Conservation (phyloP, 2,329 filamentous ascomycete species). For the Zymoseptoria passerinii region DNA sequence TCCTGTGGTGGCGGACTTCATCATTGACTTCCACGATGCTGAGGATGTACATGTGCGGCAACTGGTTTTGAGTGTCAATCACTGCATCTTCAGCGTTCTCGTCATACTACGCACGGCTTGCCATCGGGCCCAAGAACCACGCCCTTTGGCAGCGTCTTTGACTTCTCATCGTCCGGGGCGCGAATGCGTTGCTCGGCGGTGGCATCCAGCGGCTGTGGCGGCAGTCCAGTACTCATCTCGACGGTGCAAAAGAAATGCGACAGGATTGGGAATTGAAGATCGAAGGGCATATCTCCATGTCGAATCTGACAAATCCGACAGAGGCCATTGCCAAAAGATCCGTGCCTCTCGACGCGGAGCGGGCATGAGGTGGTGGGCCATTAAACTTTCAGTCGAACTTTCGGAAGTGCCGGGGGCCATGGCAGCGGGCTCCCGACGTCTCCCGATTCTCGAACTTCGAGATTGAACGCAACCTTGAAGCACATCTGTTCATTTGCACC, state of each 20-base stretch:
- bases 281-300: constrained; percentile 26
- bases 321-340: not conserved
- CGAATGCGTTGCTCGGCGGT: constrained; percentile 21
- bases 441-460: not conserved
- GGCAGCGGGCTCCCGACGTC: not conserved
- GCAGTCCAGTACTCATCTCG: constrained; percentile 30
- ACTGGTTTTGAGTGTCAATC: constrained; percentile 34
- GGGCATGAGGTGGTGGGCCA: not conserved
- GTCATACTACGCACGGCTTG: constrained; percentile 60
- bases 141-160: constrained; percentile 57
- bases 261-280: constrained; percentile 32
- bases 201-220: constrained; percentile 30
- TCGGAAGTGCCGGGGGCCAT: not conserved
- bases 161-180: constrained; percentile 20
- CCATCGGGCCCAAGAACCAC: constrained; percentile 71
- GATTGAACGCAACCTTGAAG: not conserved
- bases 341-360: not conserved
- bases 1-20: constrained; percentile 23
- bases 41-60: constrained; percentile 63
- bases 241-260: constrained; percentile 32
- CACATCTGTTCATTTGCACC: not conserved
- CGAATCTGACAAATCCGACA: constrained; percentile 17
- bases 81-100: not conserved
- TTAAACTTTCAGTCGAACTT: not conserved
- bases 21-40: constrained; percentile 51